A percentile compares a stretch with the other conserved stretches of the same genome.
These are phyloP conservation scores for Bryoerythrophyllum caledonicum DNA, from an alignment of 225 moss, liverwort and hornwort species.

Conservation along the genomic window DNA sequence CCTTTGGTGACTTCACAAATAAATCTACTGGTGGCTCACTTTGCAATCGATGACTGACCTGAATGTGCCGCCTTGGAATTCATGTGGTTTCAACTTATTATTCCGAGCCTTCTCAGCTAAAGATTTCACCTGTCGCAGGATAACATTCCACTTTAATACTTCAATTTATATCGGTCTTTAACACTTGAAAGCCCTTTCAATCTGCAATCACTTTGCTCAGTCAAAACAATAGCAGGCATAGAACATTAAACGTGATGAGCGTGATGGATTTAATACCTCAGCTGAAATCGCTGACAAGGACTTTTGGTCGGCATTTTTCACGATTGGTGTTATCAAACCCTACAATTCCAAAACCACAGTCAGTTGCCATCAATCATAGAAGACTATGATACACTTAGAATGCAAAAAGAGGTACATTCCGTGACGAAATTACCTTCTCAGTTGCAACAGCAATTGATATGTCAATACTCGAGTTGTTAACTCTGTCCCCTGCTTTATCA, in stretches of 20 bases:
- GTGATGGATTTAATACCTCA: conserved; percentile 54
- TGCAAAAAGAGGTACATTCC: background rate
- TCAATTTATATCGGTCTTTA: background rate
- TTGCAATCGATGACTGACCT: conserved; percentile 53
- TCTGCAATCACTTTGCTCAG: background rate
- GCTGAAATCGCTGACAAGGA: conserved; percentile 76
- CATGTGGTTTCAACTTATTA: conserved; percentile 90
- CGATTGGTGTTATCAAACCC: conserved; percentile 95
- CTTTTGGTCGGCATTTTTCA: conserved; percentile 86
- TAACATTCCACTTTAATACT: background rate
- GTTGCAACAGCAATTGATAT: conserved; percentile 93
- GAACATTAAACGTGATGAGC: background rate
- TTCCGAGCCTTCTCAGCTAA: conserved; percentile 85
- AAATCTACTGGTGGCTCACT: background rate
- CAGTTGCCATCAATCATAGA: background rate
- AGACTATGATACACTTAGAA: background rate
- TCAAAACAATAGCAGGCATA: background rate
- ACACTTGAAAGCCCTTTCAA: background rate
- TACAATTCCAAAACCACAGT: conserved; percentile 24
- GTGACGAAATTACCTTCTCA: conserved; percentile 58
- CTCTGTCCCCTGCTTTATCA: conserved; percentile 64
- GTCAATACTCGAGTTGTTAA: conserved; percentile 66
- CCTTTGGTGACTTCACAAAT: too few relatives aligned
- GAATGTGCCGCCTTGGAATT: conserved; percentile 99
- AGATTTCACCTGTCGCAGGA: conserved; percentile 69